These are phyloP conservation scores for Hylodesmum podocarpum DNA, from an alignment of 306 rosid genomes.

Conservation along the genomic window DNA sequence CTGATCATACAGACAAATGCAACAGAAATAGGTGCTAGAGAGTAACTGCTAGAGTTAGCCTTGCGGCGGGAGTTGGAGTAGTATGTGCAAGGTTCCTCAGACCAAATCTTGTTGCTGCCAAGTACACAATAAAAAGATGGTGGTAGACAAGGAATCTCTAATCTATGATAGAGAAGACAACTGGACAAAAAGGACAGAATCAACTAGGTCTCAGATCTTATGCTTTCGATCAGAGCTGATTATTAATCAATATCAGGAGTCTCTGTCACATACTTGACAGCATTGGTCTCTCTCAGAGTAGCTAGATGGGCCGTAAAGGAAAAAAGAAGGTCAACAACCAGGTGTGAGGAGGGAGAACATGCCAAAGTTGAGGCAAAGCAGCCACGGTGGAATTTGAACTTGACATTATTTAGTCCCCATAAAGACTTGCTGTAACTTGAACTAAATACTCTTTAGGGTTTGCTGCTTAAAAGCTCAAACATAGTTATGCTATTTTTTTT, in stretches of 20 bases:
- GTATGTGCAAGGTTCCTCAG: too few relatives aligned
- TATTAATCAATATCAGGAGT: background rate
- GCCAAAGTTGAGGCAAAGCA: background rate
- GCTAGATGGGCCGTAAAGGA: background rate
- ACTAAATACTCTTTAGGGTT: background rate
- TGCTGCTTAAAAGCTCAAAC: background rate
- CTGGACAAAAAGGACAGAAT: background rate
- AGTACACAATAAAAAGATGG: too few relatives aligned
- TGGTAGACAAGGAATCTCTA: background rate
- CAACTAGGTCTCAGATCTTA: background rate
- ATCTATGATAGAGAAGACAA: background rate
- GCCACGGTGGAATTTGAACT: background rate
- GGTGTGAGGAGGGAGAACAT: background rate
- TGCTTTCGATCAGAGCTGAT: background rate
- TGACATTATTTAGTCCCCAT: background rate
- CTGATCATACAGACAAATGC: slow-evolving; percentile 8
- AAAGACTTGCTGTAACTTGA: background rate
- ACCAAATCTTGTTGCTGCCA: too few relatives aligned
- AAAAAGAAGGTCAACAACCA: background rate
- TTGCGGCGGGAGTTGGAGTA: too few relatives aligned
- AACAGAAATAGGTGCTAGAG: background rate
- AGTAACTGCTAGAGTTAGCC: too few relatives aligned
- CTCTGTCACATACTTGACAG: background rate
- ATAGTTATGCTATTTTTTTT: background rate
- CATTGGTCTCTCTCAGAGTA: slow-evolving; percentile 5